These are phyloP conservation scores for Geotrichum klebahnii DNA, from an alignment of 1,139 yeast species.

Conservation along the genomic window DNA sequence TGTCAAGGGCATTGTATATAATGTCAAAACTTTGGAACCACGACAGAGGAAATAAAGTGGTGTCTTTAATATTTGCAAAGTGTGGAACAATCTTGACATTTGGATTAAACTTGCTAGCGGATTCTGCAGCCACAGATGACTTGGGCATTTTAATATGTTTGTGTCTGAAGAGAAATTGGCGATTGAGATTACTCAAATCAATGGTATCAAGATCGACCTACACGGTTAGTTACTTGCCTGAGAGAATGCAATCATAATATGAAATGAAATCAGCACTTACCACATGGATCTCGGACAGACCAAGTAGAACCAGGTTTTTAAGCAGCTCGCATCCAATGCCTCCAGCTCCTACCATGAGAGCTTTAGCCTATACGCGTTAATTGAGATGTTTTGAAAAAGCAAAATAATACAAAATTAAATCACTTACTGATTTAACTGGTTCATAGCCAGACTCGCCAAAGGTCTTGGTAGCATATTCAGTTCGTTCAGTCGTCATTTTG, in stretches of 20 bases:
- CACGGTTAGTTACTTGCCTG: no score
- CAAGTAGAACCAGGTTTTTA: conserved; percentile 76
- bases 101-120: conserved; percentile 75
- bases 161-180: conserved; percentile 86
- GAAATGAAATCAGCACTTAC: conserved; percentile 32
- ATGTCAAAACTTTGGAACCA: conserved; percentile 82
- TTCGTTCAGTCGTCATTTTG: conserved; percentile 11
- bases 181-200: conserved; percentile 82
- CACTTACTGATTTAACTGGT: conserved; percentile 24
- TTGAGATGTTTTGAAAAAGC: no score
- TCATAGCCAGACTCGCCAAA: conserved; percentile 24
- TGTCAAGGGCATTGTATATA: conserved; percentile 89
- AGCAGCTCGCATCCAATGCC: conserved; percentile 98
- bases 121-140: conserved; percentile 71
- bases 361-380: conserved; percentile 35
- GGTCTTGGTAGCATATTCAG: conserved; percentile 22
- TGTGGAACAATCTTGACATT: conserved; percentile 70
- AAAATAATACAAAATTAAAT: not conserved
- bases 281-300: conserved; percentile 84
- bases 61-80: conserved; percentile 86
- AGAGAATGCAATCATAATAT: no score
- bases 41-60: conserved; percentile 58
- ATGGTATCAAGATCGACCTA: conserved; percentile 82
- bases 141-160: conserved; percentile 85
- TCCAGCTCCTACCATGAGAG: conserved; percentile 93